Base-by-base conservation (phyloP, 176 grass and related monocot species). In the Lolium multiflorum region DNA sequence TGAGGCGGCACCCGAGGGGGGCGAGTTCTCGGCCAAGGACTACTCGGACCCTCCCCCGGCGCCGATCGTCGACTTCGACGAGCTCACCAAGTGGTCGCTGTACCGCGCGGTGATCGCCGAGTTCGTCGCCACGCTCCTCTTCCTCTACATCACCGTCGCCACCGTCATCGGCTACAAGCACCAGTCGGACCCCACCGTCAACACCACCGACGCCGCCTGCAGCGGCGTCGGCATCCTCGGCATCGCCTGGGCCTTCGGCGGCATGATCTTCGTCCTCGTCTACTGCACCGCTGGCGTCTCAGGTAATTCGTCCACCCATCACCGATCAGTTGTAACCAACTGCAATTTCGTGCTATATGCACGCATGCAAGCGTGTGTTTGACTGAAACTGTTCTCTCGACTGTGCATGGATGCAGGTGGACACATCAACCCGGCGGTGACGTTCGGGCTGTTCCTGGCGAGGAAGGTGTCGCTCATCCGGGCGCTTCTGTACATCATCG, bases 371-470 rank as follows among this genome's bases (percentile, higher is more conserved):
- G 7, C 20, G 57, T 43, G 41, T 43, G 41, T 6, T 5, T 43
- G 41, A 43, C 50, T 41, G 2, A 65, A 2, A 10, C 35, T 2
- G 37, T 59, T 21, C 71, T 17, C 17, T 48, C 9, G 46, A 47
- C 78, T 47, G 11, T 50, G 8, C 20, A 22, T 20, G 37, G 50
- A 22, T 76, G 68, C 66, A 97, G 94, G 95, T 25, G 95, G 95
- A 1, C 95, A 98, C 91, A 98, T 98, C 83, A 98, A 98, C 76
- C 93, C 95, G 51, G 95, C 95, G 18, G 95, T 98, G 57, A 98
- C 95, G 25, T 98, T 98, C 84, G 93, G 95, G 14, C 80, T 98
- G 76, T 95, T 98, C 89, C 87, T 98, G 57, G 93, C 95, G 35
- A 73, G 91, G 81, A 95, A 98, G 84, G 89, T 98, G 61, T 98